Base-by-base conservation (phyloP, 2,329 filamentous ascomycete species). In the Fonsecaea monophora region DNA sequence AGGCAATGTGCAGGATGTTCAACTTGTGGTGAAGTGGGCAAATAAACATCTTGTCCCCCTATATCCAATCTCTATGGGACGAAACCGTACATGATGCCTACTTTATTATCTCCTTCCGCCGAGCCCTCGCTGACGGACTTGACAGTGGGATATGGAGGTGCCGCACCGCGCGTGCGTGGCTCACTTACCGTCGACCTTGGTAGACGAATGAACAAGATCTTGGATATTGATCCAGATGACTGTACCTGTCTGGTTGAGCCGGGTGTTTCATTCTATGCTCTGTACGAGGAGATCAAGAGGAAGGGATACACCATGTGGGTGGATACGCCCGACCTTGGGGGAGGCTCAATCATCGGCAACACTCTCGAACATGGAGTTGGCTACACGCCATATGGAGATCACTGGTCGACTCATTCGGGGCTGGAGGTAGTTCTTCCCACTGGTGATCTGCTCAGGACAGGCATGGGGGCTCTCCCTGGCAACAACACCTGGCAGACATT, bases 321-420 rank as follows among this genome's bases (percentile, higher is more conserved):
- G 15, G 81, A 82, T 30, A 53, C 48, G 4, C 59, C 59, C 5
- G 59, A 61, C 18, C 59, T 61, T 15, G 59, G 59, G 1, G 59
- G 59, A 32, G 59, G 59, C 12, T 61, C 59, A 9, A 42, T 61
- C 35, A 53, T 61, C 53, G 59, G 59, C 10, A 61, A 83, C 1
- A 80, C 78, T 42, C 78, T 85, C 4, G 25, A 58, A 6, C 38
- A 53, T 25, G 37, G 45, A 37, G 35, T 53, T 32, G 65, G 67
- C 34, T 69, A 69, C 50, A 69, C 68, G 6, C 68, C 68, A 76
- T 81, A 75, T 76, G 78, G 78, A 72, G 79, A 82, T 42, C 82
- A 84, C 60, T 81, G 79, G 71, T 78, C 80, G 67, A 78, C 78
- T 67, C 79, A 83, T 53, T 82, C 77, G 15, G 80, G 80, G 1